Conservation (phyloP, 2,329 filamentous ascomycete species). For the Pseudogymnoascus sp. region DNA sequence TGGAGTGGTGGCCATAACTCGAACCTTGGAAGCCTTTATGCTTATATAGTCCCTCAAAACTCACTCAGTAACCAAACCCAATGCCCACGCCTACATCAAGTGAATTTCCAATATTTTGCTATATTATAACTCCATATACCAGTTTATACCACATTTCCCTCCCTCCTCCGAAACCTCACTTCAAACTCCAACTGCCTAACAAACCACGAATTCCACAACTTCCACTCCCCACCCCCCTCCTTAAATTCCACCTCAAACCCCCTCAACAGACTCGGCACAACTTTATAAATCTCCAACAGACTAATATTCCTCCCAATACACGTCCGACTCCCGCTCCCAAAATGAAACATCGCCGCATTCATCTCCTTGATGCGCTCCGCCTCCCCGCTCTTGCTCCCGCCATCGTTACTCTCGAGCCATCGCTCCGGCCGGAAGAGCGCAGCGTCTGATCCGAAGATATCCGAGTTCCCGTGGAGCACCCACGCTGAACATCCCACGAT, state of each 20-base stretch:
- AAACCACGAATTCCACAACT: constrained; percentile 55
- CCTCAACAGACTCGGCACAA: constrained; percentile 53
- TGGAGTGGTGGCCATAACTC: no score
- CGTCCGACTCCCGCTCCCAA: constrained; percentile 63
- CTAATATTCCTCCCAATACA: constrained; percentile 64
- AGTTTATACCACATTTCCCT: not conserved
- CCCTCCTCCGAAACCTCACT: constrained; percentile 22
- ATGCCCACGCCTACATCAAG: no score
- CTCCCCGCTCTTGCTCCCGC: constrained; percentile 27
- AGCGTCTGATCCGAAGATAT: constrained; percentile 61
- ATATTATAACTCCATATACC: not conserved
- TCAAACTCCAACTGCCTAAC: constrained; percentile 52
- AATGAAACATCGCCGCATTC: constrained; percentile 65
- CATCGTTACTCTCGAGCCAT: constrained; percentile 43
- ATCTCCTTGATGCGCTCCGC: constrained; percentile 55
- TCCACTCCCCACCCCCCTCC: constrained; percentile 49
- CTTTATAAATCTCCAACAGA: constrained; percentile 56
- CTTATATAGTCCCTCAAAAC: not conserved
- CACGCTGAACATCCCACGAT: constrained; percentile 69
- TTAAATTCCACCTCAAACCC: constrained; percentile 55
- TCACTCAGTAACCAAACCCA: not conserved
- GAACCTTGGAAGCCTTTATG: no score
- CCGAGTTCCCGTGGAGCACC: constrained; percentile 61
- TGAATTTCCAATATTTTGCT: not conserved
- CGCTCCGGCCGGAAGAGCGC: constrained; percentile 62